These are phyloP conservation scores for Pestalotiopsis sp. DNA, from an alignment of 2,329 filamentous ascomycete genomes.

Conservation along the genomic window DNA sequence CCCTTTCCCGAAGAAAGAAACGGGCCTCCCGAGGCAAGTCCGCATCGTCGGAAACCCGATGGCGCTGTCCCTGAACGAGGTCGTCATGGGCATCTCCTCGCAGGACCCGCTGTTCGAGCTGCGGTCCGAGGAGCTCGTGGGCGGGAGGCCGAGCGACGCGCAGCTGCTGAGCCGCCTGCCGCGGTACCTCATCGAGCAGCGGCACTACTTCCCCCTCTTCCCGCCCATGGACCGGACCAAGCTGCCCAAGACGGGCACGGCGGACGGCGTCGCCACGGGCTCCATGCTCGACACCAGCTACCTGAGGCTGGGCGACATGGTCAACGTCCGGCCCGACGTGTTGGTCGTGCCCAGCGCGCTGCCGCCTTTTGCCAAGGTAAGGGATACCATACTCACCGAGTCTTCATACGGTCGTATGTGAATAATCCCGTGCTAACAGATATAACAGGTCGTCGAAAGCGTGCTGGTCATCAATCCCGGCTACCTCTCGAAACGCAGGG, in stretches of 20 bases:
- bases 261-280: constrained; percentile 64
- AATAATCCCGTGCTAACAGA: constrained; percentile 7
- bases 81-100: constrained; percentile 75
- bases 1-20: constrained; percentile 64
- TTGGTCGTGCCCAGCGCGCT: constrained; percentile 80
- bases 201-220: constrained; percentile 88
- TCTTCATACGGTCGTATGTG: not conserved
- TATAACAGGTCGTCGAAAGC: constrained; percentile 76
- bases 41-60: constrained; percentile 88
- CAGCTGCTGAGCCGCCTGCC: constrained; percentile 72
- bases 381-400: constrained; percentile 22
- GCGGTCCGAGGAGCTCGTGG: constrained; percentile 69
- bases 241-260: constrained; percentile 64
- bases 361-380: constrained; percentile 84
- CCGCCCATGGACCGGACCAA: constrained; percentile 72
- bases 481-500: constrained; percentile 78
- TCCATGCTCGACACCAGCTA: constrained; percentile 82
- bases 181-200: constrained; percentile 80
- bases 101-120: constrained; percentile 86
- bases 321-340: constrained; percentile 82
- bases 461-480: constrained; percentile 92
- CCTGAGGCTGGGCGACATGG: constrained; percentile 86
- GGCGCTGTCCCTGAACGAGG: constrained; percentile 85
- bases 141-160: constrained; percentile 53
- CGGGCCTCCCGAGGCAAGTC: constrained; percentile 75